These are phyloP conservation scores for Spiraea crenata DNA, from an alignment of 331 rosid species.

Conservation along the genomic window DNA sequence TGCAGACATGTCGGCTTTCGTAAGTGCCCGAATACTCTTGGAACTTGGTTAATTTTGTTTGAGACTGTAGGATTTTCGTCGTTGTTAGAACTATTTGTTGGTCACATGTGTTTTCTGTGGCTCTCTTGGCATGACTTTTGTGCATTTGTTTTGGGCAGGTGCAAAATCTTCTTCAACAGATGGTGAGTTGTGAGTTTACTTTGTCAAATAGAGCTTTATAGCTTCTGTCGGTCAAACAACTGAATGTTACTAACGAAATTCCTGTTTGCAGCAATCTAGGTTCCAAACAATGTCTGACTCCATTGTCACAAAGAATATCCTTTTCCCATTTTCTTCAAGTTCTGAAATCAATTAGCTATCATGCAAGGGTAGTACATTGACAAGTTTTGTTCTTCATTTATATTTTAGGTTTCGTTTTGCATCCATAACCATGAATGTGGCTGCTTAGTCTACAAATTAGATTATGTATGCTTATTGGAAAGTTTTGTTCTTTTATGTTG, in stretches of 20 bases:
- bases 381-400: background rate
- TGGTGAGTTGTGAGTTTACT: conserved; percentile 53
- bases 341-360: background rate
- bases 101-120: background rate
- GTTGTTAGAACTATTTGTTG: background rate
- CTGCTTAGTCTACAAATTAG: background rate
- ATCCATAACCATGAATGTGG: background rate
- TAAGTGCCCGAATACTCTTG: conserved; percentile 40
- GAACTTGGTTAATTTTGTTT: background rate
- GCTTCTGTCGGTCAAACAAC: conserved; percentile 17
- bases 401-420: background rate
- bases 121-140: conserved; percentile 11
- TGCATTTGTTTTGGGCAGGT: conserved; percentile 46
- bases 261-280: conserved; percentile 72
- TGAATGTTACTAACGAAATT: conserved; percentile 29
- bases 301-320: conserved; percentile 90
- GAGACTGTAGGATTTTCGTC: background rate
- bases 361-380: background rate
- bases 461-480: background rate
- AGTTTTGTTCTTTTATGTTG: conserved; percentile 19
- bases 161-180: conserved; percentile 91
- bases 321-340: conserved; percentile 28
- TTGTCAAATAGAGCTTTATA: conserved; percentile 12
- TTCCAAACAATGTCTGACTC: conserved; percentile 90
- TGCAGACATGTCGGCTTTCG: conserved; percentile 91